Percentiles rank a stretch among this genome's conserved stretches.
Evolutionary conservation across 2,329 filamentous ascomycete species (phyloP).

Genomic region (Fusarium bactridioides): DNA sequence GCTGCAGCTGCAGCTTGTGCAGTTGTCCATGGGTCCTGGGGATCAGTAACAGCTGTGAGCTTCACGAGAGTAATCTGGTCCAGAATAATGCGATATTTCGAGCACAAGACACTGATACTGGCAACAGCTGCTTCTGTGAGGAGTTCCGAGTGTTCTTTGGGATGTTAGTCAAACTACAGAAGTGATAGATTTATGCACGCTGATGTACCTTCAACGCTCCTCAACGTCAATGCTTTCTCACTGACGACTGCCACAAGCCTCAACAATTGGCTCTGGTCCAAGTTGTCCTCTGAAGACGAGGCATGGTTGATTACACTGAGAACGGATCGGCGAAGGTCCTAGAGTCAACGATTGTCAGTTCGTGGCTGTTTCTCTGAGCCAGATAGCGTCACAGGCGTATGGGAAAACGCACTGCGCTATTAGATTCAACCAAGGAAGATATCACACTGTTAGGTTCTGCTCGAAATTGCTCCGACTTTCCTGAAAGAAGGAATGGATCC

Average conservation of each 20-base stretch:
- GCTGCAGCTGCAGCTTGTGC: constrained; percentile 38
- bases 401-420: neutral
- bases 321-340: constrained; percentile 11
- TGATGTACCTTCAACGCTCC: neutral
- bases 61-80: constrained; percentile 41
- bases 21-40: constrained; percentile 51
- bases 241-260: neutral
- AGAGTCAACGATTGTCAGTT: neutral
- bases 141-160: neutral
- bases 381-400: no score
- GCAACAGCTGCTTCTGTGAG: constrained; percentile 41
- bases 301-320: constrained; percentile 1
- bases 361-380: neutral
- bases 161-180: neutral
- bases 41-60: constrained; percentile 45
- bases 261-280: neutral
- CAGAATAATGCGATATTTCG: neutral
- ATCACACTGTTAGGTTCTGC: neutral
- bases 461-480: neutral
- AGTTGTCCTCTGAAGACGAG: neutral
- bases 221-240: neutral
- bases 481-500: neutral
- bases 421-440: neutral
- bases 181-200: neutral
- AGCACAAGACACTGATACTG: constrained; percentile 40